phyloP scores from a whole-genome alignment of 768 basidiomycete genomes.

The Sistotremastrum niveocremeum region DNA sequence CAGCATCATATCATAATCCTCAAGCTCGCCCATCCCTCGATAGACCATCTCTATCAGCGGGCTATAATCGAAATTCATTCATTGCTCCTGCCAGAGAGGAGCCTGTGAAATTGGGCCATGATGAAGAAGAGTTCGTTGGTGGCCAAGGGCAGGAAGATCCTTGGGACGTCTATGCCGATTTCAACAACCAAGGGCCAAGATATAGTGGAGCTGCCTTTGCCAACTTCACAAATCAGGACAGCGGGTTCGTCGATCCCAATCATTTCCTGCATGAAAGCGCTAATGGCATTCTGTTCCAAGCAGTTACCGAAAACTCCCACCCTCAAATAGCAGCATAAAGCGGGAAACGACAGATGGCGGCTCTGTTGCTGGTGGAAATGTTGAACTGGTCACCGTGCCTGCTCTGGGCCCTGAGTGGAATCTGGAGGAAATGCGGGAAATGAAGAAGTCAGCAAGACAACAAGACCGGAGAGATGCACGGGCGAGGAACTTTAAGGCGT shows the following conservation, averaged over 20 bases:
- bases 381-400: conserved; percentile 87
- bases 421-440: conserved; percentile 58
- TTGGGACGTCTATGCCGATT: conserved; percentile 82
- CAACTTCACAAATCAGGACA: not conserved
- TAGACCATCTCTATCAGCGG: conserved; percentile 37
- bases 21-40: conserved; percentile 24
- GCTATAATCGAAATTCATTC: conserved; percentile 62
- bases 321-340: conserved; percentile 26
- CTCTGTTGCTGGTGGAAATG: conserved; percentile 24
- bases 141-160: conserved; percentile 14
- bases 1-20: conserved; percentile 51
- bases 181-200: conserved; percentile 72
- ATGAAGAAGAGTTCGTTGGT: conserved; percentile 40
- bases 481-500: conserved; percentile 52
- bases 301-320: no score
- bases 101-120: conserved; percentile 64
- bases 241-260: conserved; percentile 28
- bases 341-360: conserved; percentile 10
- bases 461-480: conserved; percentile 45
- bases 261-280: not conserved
- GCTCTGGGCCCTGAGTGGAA: conserved; percentile 87
- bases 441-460: conserved; percentile 58
- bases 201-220: conserved; percentile 50
- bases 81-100: conserved; percentile 57
- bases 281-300: not conserved